These are phyloP conservation scores for Micromonas pusilla DNA, from an alignment of 139 green algal genomes.

Conservation along the genomic window DNA sequence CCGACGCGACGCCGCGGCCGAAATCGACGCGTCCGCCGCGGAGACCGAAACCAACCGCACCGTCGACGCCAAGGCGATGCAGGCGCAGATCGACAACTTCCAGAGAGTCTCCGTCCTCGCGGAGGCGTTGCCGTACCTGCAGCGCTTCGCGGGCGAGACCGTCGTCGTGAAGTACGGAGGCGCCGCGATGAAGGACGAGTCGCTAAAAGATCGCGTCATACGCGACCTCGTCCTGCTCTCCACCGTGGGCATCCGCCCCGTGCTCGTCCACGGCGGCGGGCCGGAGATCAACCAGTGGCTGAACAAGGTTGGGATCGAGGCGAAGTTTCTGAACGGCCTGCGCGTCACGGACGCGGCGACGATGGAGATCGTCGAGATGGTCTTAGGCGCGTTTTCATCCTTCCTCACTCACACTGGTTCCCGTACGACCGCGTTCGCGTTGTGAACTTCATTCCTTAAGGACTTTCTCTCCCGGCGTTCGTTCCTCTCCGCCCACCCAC, in stretches of 20 bases:
- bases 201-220: constrained; percentile 84
- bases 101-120: constrained; percentile 58
- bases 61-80: no score
- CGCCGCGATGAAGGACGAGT: constrained; percentile 87
- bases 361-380: constrained; percentile 70
- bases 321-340: constrained; percentile 93
- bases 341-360: constrained; percentile 90
- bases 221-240: constrained; percentile 90
- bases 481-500: no score
- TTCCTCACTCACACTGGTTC: no score
- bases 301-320: constrained; percentile 83
- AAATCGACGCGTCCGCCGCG: background rate
- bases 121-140: constrained; percentile 93
- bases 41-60: background rate
- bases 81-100: constrained; percentile 14
- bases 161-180: constrained; percentile 98
- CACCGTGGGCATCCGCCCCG: constrained; percentile 79
- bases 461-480: no score
- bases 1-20: background rate
- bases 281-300: constrained; percentile 99
- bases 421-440: no score
- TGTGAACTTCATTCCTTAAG: no score
- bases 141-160: constrained; percentile 65
- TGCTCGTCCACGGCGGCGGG: constrained; percentile 96
- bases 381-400: background rate